Evolutionary conservation across 2,329 filamentous ascomycete species (phyloP).

Genomic region (Neofusicoccum umdonicola): DNA sequence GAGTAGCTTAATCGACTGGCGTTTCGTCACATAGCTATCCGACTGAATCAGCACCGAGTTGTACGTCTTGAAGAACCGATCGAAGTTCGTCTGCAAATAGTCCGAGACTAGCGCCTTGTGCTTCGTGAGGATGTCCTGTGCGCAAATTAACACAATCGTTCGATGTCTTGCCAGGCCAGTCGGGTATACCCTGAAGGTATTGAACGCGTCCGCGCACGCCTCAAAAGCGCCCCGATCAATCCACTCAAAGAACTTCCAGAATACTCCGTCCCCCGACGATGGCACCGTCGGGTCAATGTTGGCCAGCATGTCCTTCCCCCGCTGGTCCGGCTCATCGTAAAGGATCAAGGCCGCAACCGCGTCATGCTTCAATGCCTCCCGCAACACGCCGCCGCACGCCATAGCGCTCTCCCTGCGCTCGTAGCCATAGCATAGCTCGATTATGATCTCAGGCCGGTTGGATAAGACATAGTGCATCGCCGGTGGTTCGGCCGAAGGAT

Average conservation of each 20-base stretch:
- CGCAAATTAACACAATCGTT: background rate
- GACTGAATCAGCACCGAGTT: constrained; percentile 86
- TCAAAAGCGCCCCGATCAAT: constrained; percentile 96
- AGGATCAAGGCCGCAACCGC: constrained; percentile 86
- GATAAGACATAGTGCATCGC: constrained; percentile 87
- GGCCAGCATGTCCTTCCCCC: constrained; percentile 65
- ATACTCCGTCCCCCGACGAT: constrained; percentile 79
- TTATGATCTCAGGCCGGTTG: constrained; percentile 79
- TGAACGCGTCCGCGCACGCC: constrained; percentile 95
- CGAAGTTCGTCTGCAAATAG: constrained; percentile 87
- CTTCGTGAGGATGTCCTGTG: constrained; percentile 83
- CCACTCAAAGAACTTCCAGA: constrained; percentile 97
- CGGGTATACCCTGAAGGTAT: constrained; percentile 76
- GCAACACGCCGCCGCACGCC: constrained; percentile 82
- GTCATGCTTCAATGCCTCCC: constrained; percentile 89
- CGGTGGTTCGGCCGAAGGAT: constrained; percentile 69
- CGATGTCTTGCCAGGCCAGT: background rate
- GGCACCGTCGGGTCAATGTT: constrained; percentile 73
- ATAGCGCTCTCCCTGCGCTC: constrained; percentile 88
- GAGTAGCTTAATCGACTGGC: constrained; percentile 95
- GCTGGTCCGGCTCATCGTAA: constrained; percentile 79
- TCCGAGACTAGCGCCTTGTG: constrained; percentile 89
- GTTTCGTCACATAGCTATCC: constrained; percentile 94
- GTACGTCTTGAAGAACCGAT: constrained; percentile 88
- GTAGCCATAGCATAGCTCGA: constrained; percentile 79